Conservation (phyloP, 108 stramenopile genomes). For the Schizochytrium sp. region DNA sequence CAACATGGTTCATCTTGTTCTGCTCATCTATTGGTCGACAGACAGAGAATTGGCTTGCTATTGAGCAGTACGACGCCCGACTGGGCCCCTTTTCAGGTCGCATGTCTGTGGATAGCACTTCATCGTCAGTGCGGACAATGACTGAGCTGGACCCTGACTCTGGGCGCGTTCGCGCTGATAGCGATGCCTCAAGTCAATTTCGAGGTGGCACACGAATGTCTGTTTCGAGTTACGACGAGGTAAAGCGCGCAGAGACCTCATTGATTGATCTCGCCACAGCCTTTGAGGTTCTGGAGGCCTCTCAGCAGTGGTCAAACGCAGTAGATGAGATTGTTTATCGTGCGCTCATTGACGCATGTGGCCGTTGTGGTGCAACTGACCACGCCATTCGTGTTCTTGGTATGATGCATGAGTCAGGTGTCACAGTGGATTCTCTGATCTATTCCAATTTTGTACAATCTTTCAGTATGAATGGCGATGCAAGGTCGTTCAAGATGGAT, state of each 20-base stretch:
- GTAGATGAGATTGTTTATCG: constrained; percentile 40
- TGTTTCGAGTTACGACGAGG: constrained; percentile 38
- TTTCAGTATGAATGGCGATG: constrained; percentile 47
- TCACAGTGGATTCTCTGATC: constrained; percentile 45
- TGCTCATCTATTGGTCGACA: constrained; percentile 26
- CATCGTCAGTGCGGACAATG: constrained; percentile 24
- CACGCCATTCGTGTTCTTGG: constrained; percentile 47
- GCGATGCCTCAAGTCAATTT: no score
- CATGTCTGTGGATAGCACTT: not conserved
- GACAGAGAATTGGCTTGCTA: not conserved
- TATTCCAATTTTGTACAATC: constrained; percentile 57
- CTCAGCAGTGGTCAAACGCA: constrained; percentile 24
- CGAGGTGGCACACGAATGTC: not conserved
- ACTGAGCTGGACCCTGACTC: not conserved
- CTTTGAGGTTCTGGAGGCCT: constrained; percentile 52
- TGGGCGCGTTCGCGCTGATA: no score
- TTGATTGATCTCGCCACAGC: constrained; percentile 11
- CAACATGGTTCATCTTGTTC: constrained; percentile 52
- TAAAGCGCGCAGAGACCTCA: not conserved
- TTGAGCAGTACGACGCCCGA: constrained; percentile 36
- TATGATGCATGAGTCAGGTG: constrained; percentile 59
- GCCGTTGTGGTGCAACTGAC: constrained; percentile 33
- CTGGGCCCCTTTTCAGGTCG: not conserved
- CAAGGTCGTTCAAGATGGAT: constrained; percentile 36
- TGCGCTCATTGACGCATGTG: constrained; percentile 49